Conservation (phyloP, 306 rosid genomes). For the Vigna reflexopilosa region DNA sequence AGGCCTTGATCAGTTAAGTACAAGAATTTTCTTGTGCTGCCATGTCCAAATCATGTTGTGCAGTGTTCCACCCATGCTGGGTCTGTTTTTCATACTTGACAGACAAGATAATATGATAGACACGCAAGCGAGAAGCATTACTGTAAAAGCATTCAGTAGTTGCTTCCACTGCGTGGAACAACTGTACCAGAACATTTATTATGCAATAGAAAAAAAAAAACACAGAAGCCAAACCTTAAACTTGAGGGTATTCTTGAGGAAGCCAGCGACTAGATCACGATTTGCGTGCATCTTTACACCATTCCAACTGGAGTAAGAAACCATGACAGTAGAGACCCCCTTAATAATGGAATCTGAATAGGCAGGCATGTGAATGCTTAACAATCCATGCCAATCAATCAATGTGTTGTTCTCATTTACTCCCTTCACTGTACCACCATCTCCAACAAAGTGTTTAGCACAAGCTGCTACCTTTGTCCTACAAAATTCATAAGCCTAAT, state of each 20-base stretch:
- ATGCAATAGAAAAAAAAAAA: constrained; percentile 3
- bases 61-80: neutral
- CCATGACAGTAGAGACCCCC: constrained; percentile 91
- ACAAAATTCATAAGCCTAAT: constrained; percentile 35
- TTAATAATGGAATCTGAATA: constrained; percentile 83
- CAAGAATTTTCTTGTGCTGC: neutral
- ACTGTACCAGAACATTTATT: neutral
- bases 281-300: constrained; percentile 95
- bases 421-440: constrained; percentile 91
- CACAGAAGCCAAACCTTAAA: constrained; percentile 66
- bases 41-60: neutral
- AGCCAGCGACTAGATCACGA: constrained; percentile 68
- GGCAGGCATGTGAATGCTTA: constrained; percentile 94
- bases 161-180: constrained; percentile 26
- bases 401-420: constrained; percentile 80
- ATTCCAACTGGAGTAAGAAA: constrained; percentile 96
- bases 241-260: constrained; percentile 82
- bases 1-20: neutral
- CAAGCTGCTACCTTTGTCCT: constrained; percentile 97
- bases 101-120: neutral
- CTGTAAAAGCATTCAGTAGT: constrained; percentile 16
- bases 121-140: constrained; percentile 9
- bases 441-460: constrained; percentile 97
- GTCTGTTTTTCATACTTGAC: neutral
- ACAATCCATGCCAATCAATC: constrained; percentile 71